Conservation (phyloP, 169 alveolate genomes). For the Plasmodium inui region DNA sequence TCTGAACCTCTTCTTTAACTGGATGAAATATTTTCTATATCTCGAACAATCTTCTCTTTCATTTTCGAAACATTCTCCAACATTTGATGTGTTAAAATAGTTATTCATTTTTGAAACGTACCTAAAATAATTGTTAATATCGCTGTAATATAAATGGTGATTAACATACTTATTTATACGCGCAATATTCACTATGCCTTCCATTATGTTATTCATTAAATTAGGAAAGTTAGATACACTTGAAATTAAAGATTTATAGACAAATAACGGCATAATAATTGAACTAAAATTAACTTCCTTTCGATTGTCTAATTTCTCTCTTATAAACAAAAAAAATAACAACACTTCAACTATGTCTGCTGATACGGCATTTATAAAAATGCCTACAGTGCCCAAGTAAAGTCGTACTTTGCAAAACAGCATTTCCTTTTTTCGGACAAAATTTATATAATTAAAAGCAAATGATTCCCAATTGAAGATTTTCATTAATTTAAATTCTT, state of each 20-base stretch:
- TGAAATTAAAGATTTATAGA: constrained; percentile 49
- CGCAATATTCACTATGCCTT: constrained; percentile 28
- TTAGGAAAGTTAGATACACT: constrained; percentile 48
- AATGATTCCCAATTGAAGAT: constrained; percentile 69
- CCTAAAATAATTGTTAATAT: constrained; percentile 44
- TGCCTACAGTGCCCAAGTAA: constrained; percentile 37
- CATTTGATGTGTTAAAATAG: background rate
- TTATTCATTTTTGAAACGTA: constrained; percentile 5
- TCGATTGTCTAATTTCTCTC: constrained; percentile 28
- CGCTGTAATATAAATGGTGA: constrained; percentile 43
- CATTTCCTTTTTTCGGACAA: constrained; percentile 57
- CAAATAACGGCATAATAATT: constrained; percentile 60
- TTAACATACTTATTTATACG: constrained; percentile 41
- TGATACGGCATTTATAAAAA: constrained; percentile 43
- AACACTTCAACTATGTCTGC: constrained; percentile 69
- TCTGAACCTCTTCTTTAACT: background rate
- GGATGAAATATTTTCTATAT: background rate
- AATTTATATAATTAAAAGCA: constrained; percentile 61
- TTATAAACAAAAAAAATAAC: constrained; percentile 29
- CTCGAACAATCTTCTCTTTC: background rate
- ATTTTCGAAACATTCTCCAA: background rate
- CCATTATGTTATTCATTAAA: constrained; percentile 42
- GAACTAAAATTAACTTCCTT: constrained; percentile 34
- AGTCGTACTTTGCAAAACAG: constrained; percentile 49
- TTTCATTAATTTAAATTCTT: constrained; percentile 58